Evolutionary conservation across 2,329 filamentous ascomycete species (phyloP).

Genomic region (Cordyceps farinosa): DNA sequence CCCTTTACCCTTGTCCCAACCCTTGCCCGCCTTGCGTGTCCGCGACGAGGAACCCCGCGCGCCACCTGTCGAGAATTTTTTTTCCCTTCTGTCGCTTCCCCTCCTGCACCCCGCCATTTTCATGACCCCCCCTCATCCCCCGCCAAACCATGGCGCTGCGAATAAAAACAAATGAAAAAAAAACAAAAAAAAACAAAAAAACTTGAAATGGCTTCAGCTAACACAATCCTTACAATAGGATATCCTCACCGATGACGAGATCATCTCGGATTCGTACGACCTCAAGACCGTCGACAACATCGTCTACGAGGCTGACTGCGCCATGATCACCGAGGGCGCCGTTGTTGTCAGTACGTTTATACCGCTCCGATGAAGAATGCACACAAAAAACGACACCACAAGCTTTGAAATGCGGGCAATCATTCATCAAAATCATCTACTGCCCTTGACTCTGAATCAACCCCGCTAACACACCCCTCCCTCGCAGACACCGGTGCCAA

Average conservation of each 20-base stretch:
- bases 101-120: conserved; percentile 16
- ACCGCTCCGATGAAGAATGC: neutral
- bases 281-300: conserved; percentile 75
- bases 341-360: conserved; percentile 65
- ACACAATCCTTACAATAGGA: conserved; percentile 57
- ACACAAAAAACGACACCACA: neutral
- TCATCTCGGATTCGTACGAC: conserved; percentile 93
- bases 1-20: neutral
- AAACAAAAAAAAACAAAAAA: neutral
- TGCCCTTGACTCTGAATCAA: neutral
- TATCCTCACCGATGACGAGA: conserved; percentile 83
- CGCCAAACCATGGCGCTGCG: neutral
- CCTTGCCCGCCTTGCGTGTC: neutral
- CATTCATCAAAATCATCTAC: neutral
- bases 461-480: conserved; percentile 18
- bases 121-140: neutral
- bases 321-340: conserved; percentile 77
- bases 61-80: conserved; percentile 2
- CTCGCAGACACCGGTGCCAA: conserved; percentile 82
- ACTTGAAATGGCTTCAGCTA: neutral
- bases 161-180: neutral
- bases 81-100: neutral
- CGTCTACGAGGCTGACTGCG: conserved; percentile 88
- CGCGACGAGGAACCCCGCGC: neutral
- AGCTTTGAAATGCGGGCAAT: neutral